Percentiles rank a stretch among this genome's conserved stretches.
phyloP scores from a whole-genome alignment of 305 asterid genomes.

The Fraxinus sp. region DNA sequence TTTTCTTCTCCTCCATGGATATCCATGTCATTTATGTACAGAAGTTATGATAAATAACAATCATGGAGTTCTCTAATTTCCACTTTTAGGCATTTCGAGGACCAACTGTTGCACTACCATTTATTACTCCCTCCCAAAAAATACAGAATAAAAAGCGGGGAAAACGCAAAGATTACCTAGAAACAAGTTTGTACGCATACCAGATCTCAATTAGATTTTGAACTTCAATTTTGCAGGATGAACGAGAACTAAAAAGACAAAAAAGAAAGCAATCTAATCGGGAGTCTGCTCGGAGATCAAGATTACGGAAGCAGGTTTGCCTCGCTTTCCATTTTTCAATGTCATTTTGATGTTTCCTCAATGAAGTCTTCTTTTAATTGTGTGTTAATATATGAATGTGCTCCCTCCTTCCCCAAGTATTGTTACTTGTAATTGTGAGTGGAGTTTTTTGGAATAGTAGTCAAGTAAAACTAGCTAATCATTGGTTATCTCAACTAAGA shows the following conservation, averaged over 20 bases:
- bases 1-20: neutral
- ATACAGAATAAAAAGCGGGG: neutral
- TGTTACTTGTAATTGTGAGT: constrained; percentile 1
- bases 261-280: constrained; percentile 95
- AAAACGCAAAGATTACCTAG: neutral
- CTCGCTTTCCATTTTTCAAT: neutral
- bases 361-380: neutral
- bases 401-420: neutral
- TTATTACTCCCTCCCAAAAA: neutral
- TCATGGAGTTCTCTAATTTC: neutral
- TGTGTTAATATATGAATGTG: neutral
- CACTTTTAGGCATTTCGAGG: neutral
- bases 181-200: neutral
- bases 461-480: neutral
- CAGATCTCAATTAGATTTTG: constrained; percentile 11
- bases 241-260: constrained; percentile 84
- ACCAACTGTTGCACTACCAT: neutral
- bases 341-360: constrained; percentile 15
- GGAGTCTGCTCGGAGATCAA: constrained; percentile 97
- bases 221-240: constrained; percentile 53
- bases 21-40: neutral
- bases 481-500: neutral
- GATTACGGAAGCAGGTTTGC: constrained; percentile 87
- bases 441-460: neutral
- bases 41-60: neutral